Evolutionary conservation across 1,139 yeast genomes (phyloP).

Genomic region (Geotrichum fermentans): DNA sequence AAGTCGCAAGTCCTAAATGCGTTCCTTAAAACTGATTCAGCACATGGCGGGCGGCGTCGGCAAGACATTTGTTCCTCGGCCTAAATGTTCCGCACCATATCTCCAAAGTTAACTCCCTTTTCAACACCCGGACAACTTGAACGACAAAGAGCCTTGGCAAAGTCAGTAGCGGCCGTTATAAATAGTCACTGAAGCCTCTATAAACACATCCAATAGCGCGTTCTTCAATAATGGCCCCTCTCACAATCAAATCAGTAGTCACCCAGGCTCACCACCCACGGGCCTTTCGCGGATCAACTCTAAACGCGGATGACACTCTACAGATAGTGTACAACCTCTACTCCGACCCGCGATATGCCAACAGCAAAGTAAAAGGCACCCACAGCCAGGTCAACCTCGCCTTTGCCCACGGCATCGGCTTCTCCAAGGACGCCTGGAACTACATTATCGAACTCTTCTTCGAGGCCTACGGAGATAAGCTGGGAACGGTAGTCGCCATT

Average conservation of each 20-base stretch:
- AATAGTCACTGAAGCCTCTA: too few relatives aligned
- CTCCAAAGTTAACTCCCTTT: too few relatives aligned
- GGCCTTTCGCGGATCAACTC: constrained; percentile 22
- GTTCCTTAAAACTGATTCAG: too few relatives aligned
- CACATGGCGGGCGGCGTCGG: too few relatives aligned
- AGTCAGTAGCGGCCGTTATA: too few relatives aligned
- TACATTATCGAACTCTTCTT: constrained; percentile 48
- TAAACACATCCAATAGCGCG: too few relatives aligned
- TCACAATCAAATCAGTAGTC: constrained; percentile 17
- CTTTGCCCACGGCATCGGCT: constrained; percentile 67
- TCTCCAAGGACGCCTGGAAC: constrained; percentile 61
- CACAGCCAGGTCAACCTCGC: constrained; percentile 45
- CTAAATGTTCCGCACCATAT: too few relatives aligned
- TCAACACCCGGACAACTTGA: too few relatives aligned
- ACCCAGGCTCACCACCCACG: constrained; percentile 30
- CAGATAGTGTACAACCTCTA: constrained; percentile 29
- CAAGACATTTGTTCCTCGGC: too few relatives aligned
- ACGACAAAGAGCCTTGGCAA: too few relatives aligned
- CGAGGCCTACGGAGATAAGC: constrained; percentile 29
- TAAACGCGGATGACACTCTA: constrained; percentile 27
- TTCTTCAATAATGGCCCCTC: too few relatives aligned
- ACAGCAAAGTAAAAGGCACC: constrained; percentile 9
- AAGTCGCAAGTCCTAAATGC: too few relatives aligned
- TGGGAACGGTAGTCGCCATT: constrained; percentile 45
- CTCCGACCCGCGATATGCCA: constrained; percentile 20